Base-by-base conservation (phyloP, 768 basidiomycete species). In the Lentinus brumalis region DNA sequence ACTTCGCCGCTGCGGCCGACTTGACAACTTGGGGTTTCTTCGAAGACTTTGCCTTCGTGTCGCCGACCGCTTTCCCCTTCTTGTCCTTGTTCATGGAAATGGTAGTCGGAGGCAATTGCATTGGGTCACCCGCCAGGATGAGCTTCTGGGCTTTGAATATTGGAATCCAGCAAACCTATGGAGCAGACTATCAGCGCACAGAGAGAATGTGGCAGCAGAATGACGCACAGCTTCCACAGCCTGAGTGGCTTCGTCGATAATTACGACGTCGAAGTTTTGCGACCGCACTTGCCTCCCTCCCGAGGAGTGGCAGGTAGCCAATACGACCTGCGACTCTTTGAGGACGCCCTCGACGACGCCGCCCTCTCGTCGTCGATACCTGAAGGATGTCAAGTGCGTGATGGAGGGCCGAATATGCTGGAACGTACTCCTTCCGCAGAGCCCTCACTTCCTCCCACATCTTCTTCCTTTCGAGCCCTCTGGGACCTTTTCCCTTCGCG, bases 181-280 rank as follows among this genome's bases (percentile, higher is more conserved):
- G 11, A 31, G 30, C 49, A 14, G 35, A 31, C 53, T 12, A 56
- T 38, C 49, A 32, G 1, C 10, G 21, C 10, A 26, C 50, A 12
- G 39, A 2, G 6, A 21, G 41, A 29, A 7, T 32, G 2, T 1
- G 14, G 9, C 21, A 21, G 15, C 3, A 40, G 14, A 35, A 9
- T 12, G 6, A 71, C 84, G 60, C 70, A 95, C 95, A 26, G 95
- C 94, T 76, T 99, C 96, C 14, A 97, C 70, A 4, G 96, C 96
- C 73, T 98, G 97, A 0, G 97, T 98, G 0, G 97, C 97, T 76
- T 99, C 97, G 66, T 99, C 97, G 56, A 99, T 96, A 49, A 99
- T 89, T 11, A 95, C 86, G 0, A 96, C 90, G 70, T 99, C 97
- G 69, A 99, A 99, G 1, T 81, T 75, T 57, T 87, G 81, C 60